phyloP scores from a whole-genome alignment of 108 stramenopile species.

The Heterococcus sp. region DNA sequence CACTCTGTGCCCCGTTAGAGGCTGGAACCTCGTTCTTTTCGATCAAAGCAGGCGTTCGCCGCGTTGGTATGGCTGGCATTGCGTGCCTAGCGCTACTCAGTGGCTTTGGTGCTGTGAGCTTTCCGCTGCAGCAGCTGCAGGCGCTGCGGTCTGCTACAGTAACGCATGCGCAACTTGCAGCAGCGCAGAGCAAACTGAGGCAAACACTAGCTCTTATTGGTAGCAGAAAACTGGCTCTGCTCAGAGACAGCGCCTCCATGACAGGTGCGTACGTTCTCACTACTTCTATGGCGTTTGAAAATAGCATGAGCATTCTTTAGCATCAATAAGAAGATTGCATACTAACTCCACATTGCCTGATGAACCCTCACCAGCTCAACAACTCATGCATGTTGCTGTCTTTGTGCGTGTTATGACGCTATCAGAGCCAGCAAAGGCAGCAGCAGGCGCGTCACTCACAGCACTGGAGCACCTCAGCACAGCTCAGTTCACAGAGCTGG shows the following conservation, averaged over 20 bases:
- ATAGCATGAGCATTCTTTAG: too few relatives aligned
- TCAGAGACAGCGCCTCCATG: neutral
- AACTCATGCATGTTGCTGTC: neutral
- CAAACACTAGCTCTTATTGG: neutral
- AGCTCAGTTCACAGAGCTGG: neutral
- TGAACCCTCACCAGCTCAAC: neutral
- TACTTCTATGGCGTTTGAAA: too few relatives aligned
- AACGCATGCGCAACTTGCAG: neutral
- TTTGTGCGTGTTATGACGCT: neutral
- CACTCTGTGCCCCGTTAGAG: neutral
- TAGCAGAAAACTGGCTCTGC: neutral
- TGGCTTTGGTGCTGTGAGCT: slow-evolving; percentile 39
- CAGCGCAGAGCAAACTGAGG: neutral
- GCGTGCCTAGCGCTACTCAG: slow-evolving; percentile 25
- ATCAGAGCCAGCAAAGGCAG: neutral
- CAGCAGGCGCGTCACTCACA: neutral
- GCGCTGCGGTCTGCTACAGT: neutral
- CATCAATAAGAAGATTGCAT: neutral
- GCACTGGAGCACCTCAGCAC: neutral
- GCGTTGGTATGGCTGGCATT: slow-evolving; percentile 28
- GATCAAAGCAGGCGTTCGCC: slow-evolving; percentile 10
- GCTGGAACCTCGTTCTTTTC: neutral
- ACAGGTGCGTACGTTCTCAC: too few relatives aligned
- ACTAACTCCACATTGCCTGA: too few relatives aligned
- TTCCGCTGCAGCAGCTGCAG: slow-evolving; percentile 23